Evolutionary conservation across 2,329 filamentous ascomycete genomes (phyloP), one percentile per base, ranked within the genome.

Genomic region (Xylaria sp.): DNA sequence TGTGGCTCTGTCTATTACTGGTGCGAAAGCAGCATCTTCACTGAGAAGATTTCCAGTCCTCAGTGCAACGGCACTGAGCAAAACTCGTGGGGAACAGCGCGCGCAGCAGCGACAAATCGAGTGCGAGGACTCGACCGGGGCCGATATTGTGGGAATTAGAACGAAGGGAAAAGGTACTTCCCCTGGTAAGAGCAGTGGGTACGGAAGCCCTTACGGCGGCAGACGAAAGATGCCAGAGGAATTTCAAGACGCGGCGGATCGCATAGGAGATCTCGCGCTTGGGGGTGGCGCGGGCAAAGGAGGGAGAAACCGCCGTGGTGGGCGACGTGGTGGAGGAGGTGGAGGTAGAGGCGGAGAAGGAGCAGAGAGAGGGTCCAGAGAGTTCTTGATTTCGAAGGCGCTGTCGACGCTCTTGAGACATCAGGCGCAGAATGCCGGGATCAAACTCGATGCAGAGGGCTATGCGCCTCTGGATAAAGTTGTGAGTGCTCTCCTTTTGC

Each of bases 401-500:
- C 74, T 88, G 46, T 87, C 84, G 15, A 77, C 73, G 66, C 75
- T 88, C 50, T 73, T 88, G 62, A 75, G 85, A 33, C 85, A 88
- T 66, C 84, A 86, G 76, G 85, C 85, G 8, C 76, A 77, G 53
- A 83, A 81, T 40, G 86, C 83, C 19, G 86, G 86, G 3, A 79
- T 89, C 49, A 69, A 74, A 69, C 80, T 89, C 7, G 86, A 89
- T 70, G 75, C 69, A 1, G 85, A 87, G 71, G 88, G 88, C 0
- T 89, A 79, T 72, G 87, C 86, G 43, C 77, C 80, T 46, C 73
- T 89, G 60, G 82, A 87, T 67, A 75, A 78, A 60, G 87, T 89
- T 73, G 85, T 88, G 72, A 82, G 85, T 83, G 4, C 9, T 31
- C 9, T 31, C 9, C 28, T 31, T 31, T 31, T 9, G 4, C 9